These are phyloP conservation scores for Letharia lupina DNA, from an alignment of 495 filamentous ascomycete species.

Conservation along the genomic window DNA sequence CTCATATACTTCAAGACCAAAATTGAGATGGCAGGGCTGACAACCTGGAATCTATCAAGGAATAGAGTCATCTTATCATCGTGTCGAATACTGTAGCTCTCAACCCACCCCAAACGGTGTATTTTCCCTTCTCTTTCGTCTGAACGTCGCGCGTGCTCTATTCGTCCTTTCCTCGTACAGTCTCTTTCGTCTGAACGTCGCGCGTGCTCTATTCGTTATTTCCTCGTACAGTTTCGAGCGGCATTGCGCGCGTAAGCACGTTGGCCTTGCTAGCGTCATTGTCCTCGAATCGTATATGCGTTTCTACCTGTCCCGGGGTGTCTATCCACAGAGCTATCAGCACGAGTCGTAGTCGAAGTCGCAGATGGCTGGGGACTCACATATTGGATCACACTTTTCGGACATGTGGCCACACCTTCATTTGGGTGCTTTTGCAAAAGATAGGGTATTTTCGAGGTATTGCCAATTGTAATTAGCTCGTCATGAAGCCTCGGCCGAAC, in stretches of 20 bases:
- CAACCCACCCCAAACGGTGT: not conserved
- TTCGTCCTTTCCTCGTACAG: no score
- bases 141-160: not conserved
- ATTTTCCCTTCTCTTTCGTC: not conserved
- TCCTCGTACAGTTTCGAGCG: not conserved
- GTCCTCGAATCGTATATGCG: not conserved
- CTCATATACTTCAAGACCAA: conserved; percentile 1
- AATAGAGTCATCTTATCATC: conserved; percentile 5
- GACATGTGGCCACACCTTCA: not conserved
- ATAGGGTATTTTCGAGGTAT: not conserved
- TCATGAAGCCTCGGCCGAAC: not conserved
- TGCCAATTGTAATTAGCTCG: not conserved
- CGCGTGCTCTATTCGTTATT: not conserved
- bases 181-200: not conserved
- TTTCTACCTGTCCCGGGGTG: not conserved
- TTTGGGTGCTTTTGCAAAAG: not conserved
- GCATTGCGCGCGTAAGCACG: not conserved
- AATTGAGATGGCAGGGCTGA: not conserved
- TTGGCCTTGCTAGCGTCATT: not conserved
- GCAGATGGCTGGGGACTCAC: not conserved
- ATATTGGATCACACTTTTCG: not conserved
- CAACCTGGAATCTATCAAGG: conserved; percentile 13
- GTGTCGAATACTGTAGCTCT: not conserved
- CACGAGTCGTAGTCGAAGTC: not conserved
- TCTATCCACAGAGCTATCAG: not conserved